These are phyloP conservation scores for Neofusicoccum parvum DNA, from an alignment of 2,329 filamentous ascomycete genomes.

Conservation along the genomic window DNA sequence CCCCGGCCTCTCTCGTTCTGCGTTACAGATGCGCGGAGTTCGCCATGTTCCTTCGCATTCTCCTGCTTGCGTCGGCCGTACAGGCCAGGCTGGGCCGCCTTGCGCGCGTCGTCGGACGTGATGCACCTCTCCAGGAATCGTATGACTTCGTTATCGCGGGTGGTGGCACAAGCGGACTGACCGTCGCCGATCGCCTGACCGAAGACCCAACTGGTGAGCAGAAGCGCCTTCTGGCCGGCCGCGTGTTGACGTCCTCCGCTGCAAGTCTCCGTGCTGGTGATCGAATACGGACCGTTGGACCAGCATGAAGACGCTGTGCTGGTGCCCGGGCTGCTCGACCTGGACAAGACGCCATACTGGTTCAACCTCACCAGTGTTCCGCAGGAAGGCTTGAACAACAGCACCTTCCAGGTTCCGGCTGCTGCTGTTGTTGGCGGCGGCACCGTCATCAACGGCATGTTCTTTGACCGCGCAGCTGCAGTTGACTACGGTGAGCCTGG, in stretches of 20 bases:
- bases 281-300: neutral
- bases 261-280: neutral
- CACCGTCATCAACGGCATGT: conserved; percentile 49
- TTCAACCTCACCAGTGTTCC: conserved; percentile 31
- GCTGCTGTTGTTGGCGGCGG: conserved; percentile 55
- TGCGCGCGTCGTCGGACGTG: neutral
- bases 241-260: too few species aligned
- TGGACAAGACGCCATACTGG: too few species aligned
- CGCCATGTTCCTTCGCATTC: neutral
- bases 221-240: too few species aligned
- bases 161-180: conserved; percentile 24
- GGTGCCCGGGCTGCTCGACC: neutral
- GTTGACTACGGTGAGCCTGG: conserved; percentile 28
- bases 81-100: neutral
- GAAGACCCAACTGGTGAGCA: conserved; percentile 30
- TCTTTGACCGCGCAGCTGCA: conserved; percentile 34
- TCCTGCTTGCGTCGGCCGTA: neutral
- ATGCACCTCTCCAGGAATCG: neutral
- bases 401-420: conserved; percentile 46
- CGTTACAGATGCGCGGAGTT: too few species aligned
- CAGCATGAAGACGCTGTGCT: neutral
- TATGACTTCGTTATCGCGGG: conserved; percentile 21
- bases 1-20: too few species aligned
- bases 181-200: conserved; percentile 28
- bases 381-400: conserved; percentile 44